phyloP scores from a whole-genome alignment of 805 yeast species.

The Yarrowia deformans region DNA sequence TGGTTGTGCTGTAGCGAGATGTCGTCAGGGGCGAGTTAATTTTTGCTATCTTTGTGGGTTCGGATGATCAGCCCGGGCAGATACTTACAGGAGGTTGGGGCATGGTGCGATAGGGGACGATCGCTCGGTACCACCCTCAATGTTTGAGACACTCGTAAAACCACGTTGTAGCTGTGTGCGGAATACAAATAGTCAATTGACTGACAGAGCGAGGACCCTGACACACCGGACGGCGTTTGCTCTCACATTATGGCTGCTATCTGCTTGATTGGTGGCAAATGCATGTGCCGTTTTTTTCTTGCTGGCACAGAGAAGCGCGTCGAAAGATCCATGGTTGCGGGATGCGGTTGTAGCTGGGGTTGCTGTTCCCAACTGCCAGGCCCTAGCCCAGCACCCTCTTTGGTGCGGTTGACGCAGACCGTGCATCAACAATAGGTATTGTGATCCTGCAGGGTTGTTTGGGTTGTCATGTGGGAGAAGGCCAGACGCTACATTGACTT shows the following conservation, averaged over 20 bases:
- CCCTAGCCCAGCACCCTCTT: constrained; percentile 26
- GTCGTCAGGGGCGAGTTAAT: background rate
- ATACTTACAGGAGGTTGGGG: background rate
- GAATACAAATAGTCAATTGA: background rate
- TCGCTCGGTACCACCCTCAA: constrained; percentile 2
- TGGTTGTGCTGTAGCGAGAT: constrained; percentile 7
- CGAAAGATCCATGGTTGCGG: background rate
- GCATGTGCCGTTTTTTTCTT: background rate
- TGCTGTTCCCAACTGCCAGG: background rate
- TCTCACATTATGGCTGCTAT: background rate
- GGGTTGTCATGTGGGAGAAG: constrained; percentile 4
- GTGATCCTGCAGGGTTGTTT: constrained; percentile 31
- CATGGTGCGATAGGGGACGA: no score
- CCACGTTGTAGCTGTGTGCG: background rate
- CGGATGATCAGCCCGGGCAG: constrained; percentile 13
- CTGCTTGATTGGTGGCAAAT: constrained; percentile 13
- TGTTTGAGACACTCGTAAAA: constrained; percentile 14
- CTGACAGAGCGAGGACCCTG: constrained; percentile 3
- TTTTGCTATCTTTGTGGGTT: constrained; percentile 1
- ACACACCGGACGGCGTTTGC: background rate
- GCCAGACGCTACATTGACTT: background rate
- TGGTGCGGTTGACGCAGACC: background rate
- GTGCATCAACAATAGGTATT: constrained; percentile 17
- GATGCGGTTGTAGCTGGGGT: constrained; percentile 18
- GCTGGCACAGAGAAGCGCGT: constrained; percentile 33